These are phyloP conservation scores for Fagus sylvatica DNA, from an alignment of 306 rosid species.

Conservation along the genomic window DNA sequence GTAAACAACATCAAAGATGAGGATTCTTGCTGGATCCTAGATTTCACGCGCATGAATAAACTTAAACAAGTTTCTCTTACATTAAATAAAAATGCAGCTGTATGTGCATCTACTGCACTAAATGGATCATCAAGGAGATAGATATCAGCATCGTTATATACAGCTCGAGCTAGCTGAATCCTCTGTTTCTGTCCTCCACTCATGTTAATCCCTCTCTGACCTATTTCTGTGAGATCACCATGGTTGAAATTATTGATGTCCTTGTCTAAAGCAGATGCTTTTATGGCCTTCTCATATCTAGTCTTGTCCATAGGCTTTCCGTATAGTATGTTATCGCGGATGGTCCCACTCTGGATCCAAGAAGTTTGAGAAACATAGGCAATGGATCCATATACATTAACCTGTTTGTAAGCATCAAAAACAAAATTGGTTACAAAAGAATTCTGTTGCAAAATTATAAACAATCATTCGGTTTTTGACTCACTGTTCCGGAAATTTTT, in stretches of 20 bases:
- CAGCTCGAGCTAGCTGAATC: slow-evolving; percentile 86
- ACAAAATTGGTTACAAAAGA: not conserved
- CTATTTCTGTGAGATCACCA: slow-evolving; percentile 85
- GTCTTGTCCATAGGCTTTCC: slow-evolving; percentile 64
- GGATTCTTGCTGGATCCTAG: not conserved
- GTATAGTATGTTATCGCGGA: slow-evolving; percentile 66
- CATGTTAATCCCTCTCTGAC: slow-evolving; percentile 86
- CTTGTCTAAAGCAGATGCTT: slow-evolving; percentile 67
- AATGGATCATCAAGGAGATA: slow-evolving; percentile 86
- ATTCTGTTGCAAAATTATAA: no score
- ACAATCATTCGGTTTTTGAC: slow-evolving; percentile 5
- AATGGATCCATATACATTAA: slow-evolving; percentile 51
- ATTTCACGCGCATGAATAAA: not conserved
- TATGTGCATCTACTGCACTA: slow-evolving; percentile 88
- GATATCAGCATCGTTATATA: slow-evolving; percentile 71
- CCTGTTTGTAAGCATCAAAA: slow-evolving; percentile 36
- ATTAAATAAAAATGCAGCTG: slow-evolving; percentile 63
- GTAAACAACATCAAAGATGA: not conserved
- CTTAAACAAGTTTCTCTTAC: slow-evolving; percentile 31
- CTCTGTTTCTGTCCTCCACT: slow-evolving; percentile 93
- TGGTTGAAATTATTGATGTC: slow-evolving; percentile 61
- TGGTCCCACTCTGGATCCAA: slow-evolving; percentile 89
- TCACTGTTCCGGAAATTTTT: slow-evolving; percentile 46
- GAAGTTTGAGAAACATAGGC: slow-evolving; percentile 82
- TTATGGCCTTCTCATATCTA: slow-evolving; percentile 57